These are phyloP conservation scores for Naganishia cerealis DNA, from an alignment of 1,284 basidiomycete species.

Conservation along the genomic window DNA sequence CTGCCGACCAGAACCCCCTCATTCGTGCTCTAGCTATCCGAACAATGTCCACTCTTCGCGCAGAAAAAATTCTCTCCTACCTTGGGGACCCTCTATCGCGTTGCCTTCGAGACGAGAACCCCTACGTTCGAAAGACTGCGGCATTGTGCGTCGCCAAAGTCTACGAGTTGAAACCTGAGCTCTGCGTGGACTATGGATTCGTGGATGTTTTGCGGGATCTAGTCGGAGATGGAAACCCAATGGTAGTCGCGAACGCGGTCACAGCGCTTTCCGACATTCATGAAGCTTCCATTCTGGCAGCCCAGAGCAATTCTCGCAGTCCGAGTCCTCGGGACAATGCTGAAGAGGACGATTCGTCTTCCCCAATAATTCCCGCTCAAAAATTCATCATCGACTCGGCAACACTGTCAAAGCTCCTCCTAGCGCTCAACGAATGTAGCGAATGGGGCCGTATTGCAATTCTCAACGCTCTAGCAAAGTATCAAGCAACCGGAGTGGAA, in stretches of 20 bases:
- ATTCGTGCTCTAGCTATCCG: constrained; percentile 94
- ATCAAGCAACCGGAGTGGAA: constrained; percentile 78
- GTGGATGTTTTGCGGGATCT: constrained; percentile 72
- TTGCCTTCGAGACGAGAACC: constrained; percentile 88
- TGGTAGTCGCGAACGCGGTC: constrained; percentile 98
- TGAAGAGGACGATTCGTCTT: constrained; percentile 49
- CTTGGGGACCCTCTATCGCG: constrained; percentile 90
- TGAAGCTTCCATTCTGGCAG: constrained; percentile 50
- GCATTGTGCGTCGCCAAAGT: constrained; percentile 92
- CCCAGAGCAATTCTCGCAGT: constrained; percentile 38
- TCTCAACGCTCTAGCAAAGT: constrained; percentile 79
- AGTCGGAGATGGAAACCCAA: constrained; percentile 85
- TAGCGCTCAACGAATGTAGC: constrained; percentile 95
- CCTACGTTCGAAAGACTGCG: constrained; percentile 96
- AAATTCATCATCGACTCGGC: constrained; percentile 77
- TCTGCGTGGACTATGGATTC: constrained; percentile 94
- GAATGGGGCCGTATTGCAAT: constrained; percentile 98
- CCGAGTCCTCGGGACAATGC: constrained; percentile 39
- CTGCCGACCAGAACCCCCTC: constrained; percentile 92
- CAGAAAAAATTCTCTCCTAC: constrained; percentile 99
- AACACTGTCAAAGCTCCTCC: constrained; percentile 83
- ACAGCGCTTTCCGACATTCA: constrained; percentile 96
- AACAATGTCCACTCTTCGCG: constrained; percentile 94
- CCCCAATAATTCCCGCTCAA: constrained; percentile 49
- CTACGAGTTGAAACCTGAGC: constrained; percentile 91